Evolutionary conservation across 2,329 filamentous ascomycete genomes (phyloP).

Genomic region (Exophiala aquamarina): DNA sequence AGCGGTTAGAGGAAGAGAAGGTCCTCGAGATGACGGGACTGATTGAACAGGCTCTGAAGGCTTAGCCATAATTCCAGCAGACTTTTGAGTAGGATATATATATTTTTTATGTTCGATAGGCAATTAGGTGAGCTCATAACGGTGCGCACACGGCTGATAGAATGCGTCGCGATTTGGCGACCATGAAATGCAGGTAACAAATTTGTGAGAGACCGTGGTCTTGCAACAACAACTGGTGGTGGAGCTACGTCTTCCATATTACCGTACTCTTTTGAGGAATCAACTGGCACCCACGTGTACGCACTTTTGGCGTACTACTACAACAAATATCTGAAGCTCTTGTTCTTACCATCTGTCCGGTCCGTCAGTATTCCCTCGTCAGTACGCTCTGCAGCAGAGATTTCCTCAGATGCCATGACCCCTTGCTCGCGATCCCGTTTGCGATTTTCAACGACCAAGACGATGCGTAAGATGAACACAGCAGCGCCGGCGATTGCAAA

Average conservation of each 20-base stretch:
- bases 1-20: conserved; percentile 30
- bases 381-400: too few species aligned
- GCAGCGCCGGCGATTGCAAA: not conserved
- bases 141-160: not conserved
- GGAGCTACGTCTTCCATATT: not conserved
- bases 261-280: not conserved
- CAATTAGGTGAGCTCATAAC: not conserved
- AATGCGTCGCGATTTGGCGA: not conserved
- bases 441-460: not conserved
- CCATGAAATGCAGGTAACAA: conserved; percentile 1
- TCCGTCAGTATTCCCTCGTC: too few species aligned
- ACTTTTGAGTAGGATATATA: not conserved
- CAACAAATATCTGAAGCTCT: not conserved
- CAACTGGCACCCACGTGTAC: not conserved
- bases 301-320: not conserved
- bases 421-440: not conserved
- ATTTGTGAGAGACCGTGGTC: not conserved
- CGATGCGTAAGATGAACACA: not conserved
- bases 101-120: not conserved
- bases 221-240: not conserved
- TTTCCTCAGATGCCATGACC: not conserved
- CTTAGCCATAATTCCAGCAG: too few species aligned
- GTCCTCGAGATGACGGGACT: conserved; percentile 36
- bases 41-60: conserved; percentile 32
- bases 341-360: not conserved